These are phyloP conservation scores for Purshia tridentata DNA, from an alignment of 306 rosid genomes.

Conservation along the genomic window DNA sequence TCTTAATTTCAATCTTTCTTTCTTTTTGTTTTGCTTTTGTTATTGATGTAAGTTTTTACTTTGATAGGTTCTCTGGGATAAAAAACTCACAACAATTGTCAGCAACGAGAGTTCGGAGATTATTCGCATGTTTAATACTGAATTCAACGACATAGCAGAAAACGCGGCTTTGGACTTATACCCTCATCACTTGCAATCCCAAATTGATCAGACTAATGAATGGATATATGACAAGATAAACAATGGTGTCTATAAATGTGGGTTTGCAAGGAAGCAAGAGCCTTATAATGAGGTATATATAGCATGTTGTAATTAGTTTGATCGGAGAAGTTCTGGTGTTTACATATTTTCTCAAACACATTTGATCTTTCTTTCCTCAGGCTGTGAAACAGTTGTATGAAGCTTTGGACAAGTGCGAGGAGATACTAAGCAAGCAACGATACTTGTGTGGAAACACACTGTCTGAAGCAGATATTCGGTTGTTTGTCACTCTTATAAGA, in stretches of 20 bases:
- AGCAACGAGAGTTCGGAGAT: slow-evolving; percentile 90
- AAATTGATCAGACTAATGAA: slow-evolving; percentile 64
- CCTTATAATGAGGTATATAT: slow-evolving; percentile 68
- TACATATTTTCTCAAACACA: background rate
- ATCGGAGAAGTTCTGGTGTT: slow-evolving; percentile 1
- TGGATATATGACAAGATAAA: slow-evolving; percentile 70
- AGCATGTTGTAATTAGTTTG: background rate
- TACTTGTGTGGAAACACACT: slow-evolving; percentile 74
- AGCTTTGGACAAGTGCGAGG: slow-evolving; percentile 82
- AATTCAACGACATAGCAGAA: slow-evolving; percentile 72
- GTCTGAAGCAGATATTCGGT: slow-evolving; percentile 85
- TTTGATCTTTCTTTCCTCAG: slow-evolving; percentile 43
- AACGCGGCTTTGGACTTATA: slow-evolving; percentile 71
- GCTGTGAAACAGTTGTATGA: slow-evolving; percentile 66
- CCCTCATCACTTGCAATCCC: slow-evolving; percentile 65
- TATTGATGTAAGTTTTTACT: slow-evolving; percentile 15
- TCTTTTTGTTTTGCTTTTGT: background rate
- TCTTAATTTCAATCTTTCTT: too few species aligned
- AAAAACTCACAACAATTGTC: slow-evolving; percentile 83
- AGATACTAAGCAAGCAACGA: slow-evolving; percentile 74
- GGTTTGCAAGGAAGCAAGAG: slow-evolving; percentile 80
- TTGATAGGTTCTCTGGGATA: slow-evolving; percentile 85
- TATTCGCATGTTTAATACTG: slow-evolving; percentile 86
- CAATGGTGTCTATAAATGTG: slow-evolving; percentile 91
- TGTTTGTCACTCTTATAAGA: slow-evolving; percentile 92